Conservation (phyloP, 176 grass and related monocot species). For the Oryza meridionalis region DNA sequence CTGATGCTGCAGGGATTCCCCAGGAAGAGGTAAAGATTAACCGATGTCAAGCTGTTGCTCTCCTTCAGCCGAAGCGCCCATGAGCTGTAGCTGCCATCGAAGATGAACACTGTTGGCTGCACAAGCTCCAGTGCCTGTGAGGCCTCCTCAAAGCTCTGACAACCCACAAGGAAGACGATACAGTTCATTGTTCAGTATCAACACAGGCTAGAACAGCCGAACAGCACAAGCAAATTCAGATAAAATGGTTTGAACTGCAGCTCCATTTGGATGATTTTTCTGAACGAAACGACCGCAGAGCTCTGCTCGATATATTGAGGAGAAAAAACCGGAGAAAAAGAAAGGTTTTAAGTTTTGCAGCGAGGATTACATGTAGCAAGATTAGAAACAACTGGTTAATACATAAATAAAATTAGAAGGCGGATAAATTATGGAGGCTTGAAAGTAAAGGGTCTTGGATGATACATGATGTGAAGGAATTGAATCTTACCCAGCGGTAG, state of each 20-base stretch:
- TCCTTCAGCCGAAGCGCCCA: slow-evolving; percentile 54
- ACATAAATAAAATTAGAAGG: no score
- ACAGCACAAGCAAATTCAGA: not conserved
- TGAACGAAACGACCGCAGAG: no score
- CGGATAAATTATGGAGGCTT: no score
- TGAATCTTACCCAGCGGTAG: slow-evolving; percentile 68
- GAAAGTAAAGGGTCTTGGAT: no score
- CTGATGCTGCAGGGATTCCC: slow-evolving; percentile 3
- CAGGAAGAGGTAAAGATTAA: slow-evolving; percentile 56
- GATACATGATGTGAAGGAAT: not conserved
- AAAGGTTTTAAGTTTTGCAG: no score
- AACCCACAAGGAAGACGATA: not conserved
- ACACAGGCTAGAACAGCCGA: not conserved
- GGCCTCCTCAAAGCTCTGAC: slow-evolving; percentile 76
- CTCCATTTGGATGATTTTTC: not conserved
- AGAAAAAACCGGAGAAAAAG: no score
- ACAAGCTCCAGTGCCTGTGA: slow-evolving; percentile 63
- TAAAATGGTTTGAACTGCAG: not conserved
- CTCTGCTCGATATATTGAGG: no score
- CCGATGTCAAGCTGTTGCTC: slow-evolving; percentile 25
- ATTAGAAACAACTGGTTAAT: no score
- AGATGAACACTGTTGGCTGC: slow-evolving; percentile 60
- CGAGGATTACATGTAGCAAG: no score
- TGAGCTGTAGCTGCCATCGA: slow-evolving; percentile 42
- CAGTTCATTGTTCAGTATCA: not conserved